Conservation (phyloP, 2,329 filamentous ascomycete genomes). For the Diaporthe longicolla region DNA sequence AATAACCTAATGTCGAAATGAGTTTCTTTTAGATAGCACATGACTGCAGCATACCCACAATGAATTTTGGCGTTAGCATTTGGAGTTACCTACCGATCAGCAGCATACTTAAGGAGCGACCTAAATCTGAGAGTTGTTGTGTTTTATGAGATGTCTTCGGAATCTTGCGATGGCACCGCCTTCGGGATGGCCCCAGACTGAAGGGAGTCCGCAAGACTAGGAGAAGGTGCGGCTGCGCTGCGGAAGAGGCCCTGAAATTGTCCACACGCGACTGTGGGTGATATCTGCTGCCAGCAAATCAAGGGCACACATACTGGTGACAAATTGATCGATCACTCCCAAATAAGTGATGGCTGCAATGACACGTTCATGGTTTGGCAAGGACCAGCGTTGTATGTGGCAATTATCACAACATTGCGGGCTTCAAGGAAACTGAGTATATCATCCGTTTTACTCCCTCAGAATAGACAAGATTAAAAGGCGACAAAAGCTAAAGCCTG, state of each 20-base stretch:
- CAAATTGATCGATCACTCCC: neutral
- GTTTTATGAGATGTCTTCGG: neutral
- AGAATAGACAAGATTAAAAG: neutral
- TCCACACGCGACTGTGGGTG: neutral
- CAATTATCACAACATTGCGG: neutral
- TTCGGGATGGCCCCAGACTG: no score
- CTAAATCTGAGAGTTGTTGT: neutral
- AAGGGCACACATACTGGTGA: neutral
- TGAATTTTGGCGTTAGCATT: slow-evolving; percentile 22
- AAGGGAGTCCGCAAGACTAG: no score
- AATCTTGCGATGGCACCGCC: no score
- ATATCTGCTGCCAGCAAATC: neutral
- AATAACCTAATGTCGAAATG: slow-evolving; percentile 34
- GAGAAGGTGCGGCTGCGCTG: neutral
- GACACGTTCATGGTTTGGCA: neutral
- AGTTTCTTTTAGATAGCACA: slow-evolving; percentile 29
- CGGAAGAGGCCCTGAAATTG: neutral
- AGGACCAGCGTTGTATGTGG: neutral
- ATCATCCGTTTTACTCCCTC: no score
- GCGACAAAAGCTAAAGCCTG: neutral
- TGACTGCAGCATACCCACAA: slow-evolving; percentile 20
- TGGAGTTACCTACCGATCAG: neutral
- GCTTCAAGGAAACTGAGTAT: neutral
- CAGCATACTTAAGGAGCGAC: no score
- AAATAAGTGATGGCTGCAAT: no score